Percentiles rank a stretch among this genome's conserved stretches.
Evolutionary conservation across 306 rosid genomes (phyloP).

Genomic region (Sicyos edulis): DNA sequence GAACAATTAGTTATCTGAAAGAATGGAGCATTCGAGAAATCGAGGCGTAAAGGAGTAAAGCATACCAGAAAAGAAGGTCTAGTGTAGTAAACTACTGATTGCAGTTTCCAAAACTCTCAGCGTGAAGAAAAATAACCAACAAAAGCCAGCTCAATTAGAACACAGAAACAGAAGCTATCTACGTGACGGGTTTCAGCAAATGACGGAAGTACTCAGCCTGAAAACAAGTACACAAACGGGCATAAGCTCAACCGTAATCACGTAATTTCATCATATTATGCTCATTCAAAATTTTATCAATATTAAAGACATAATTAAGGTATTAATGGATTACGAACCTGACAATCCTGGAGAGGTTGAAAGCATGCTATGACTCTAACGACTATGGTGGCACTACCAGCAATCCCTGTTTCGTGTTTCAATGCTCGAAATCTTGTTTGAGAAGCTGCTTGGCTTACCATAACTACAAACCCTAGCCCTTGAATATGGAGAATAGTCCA

Average conservation of each 20-base stretch:
- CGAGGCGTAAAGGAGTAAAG: neutral
- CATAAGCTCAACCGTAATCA: neutral
- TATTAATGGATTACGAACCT: conserved; percentile 43
- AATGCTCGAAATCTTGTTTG: conserved; percentile 99
- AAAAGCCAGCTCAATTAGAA: conserved; percentile 56
- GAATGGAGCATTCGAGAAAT: neutral
- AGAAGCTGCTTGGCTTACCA: conserved; percentile 99
- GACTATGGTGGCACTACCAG: conserved; percentile 80
- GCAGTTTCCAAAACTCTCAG: conserved; percentile 39
- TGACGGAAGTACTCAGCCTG: conserved; percentile 99
- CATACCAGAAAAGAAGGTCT: conserved; percentile 60
- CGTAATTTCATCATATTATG: neutral
- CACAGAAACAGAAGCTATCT: conserved; percentile 36
- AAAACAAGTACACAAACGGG: conserved; percentile 24
- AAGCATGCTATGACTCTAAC: conserved; percentile 96
- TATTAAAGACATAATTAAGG: neutral
- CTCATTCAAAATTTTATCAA: neutral
- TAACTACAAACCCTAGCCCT: conserved; percentile 71
- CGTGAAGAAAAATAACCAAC: conserved; percentile 56
- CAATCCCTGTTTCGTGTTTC: conserved; percentile 89
- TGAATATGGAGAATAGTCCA: conserved; percentile 29
- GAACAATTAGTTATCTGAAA: neutral
- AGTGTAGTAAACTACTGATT: conserved; percentile 42
- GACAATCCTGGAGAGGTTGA: conserved; percentile 97
- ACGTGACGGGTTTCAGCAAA: conserved; percentile 97